These are phyloP conservation scores for Ruellia speciosa DNA, from an alignment of 305 asterid genomes.

Conservation along the genomic window DNA sequence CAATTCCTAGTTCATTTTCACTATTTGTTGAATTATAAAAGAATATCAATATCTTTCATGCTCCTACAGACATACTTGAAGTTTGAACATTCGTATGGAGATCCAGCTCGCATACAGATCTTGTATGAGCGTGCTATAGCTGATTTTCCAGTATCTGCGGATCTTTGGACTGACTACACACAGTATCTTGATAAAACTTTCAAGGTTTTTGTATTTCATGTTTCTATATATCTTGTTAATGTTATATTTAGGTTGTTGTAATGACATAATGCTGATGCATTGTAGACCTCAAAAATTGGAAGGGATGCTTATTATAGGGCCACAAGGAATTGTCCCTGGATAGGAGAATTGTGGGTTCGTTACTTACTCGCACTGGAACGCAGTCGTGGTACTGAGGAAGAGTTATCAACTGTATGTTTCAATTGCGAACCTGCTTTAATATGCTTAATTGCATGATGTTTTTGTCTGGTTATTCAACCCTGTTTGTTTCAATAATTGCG, in stretches of 20 bases:
- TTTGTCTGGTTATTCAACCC: conserved; percentile 15
- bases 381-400: conserved; percentile 63
- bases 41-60: conserved; percentile 20
- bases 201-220: conserved; percentile 48
- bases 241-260: conserved; percentile 13
- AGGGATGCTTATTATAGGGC: conserved; percentile 76
- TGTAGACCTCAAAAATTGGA: conserved; percentile 72
- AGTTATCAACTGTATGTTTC: conserved; percentile 54
- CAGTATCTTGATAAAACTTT: conserved; percentile 76
- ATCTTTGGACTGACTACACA: conserved; percentile 78
- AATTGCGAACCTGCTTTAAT: conserved; percentile 14
- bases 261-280: conserved; percentile 17
- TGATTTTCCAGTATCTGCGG: conserved; percentile 64
- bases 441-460: background rate
- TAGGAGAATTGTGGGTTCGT: conserved; percentile 83
- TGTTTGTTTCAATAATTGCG: conserved; percentile 13
- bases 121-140: conserved; percentile 84
- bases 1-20: background rate
- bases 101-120: conserved; percentile 90
- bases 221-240: conserved; percentile 12
- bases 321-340: conserved; percentile 90
- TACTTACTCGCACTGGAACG: conserved; percentile 79
- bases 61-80: conserved; percentile 64
- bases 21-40: conserved; percentile 10
- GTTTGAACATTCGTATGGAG: conserved; percentile 85